Evolutionary conservation across 208 protist species (phyloP), one percentile per base, ranked within the genome.

Genomic region (Leishmania gerbilli): DNA sequence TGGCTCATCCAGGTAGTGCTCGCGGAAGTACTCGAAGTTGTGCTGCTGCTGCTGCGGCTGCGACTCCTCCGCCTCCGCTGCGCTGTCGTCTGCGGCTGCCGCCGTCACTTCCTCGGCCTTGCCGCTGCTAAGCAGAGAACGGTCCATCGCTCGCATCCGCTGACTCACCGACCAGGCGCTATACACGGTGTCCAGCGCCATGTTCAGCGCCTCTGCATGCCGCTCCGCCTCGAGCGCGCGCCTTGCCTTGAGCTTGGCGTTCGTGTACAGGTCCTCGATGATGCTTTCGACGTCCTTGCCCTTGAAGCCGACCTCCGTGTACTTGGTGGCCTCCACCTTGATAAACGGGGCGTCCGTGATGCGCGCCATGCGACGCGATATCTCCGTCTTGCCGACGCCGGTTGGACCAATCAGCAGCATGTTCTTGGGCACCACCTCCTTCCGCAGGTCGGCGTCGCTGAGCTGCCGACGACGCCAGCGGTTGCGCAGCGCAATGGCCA

Each of bases 281-380:
- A 99, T 99, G 58, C 89, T 95, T 81, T 99, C 98, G 27, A 99
- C 98, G 81, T 99, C 98, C 79, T 98, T 97, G 42, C 97, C 97
- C 71, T 99, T 98, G 86, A 99, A 99, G 42, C 96, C 96, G 0
- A 98, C 96, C 79, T 99, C 98, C 3, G 99, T 99, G 88, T 99
- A 99, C 91, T 99, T 99, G 49, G 99, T 99, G 19, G 98, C 98
- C 89, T 99, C 98, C 13, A 99, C 98, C 87, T 99, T 99, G 34
- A 99, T 90, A 83, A 99, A 99, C 4, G 99, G 99, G 0, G 98
- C 97, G 71, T 99, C 90, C 2, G 98, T 97, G 84, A 99, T 93
- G 81, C 97, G 98, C 9, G 98, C 98, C 88, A 99, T 96, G 68
- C 99, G 89, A 24, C 99, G 90, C 11, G 98, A 96, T 53, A 99